Evolutionary conservation across 257 asterid species (phyloP).

Genomic region (Marsdenia floribunda): DNA sequence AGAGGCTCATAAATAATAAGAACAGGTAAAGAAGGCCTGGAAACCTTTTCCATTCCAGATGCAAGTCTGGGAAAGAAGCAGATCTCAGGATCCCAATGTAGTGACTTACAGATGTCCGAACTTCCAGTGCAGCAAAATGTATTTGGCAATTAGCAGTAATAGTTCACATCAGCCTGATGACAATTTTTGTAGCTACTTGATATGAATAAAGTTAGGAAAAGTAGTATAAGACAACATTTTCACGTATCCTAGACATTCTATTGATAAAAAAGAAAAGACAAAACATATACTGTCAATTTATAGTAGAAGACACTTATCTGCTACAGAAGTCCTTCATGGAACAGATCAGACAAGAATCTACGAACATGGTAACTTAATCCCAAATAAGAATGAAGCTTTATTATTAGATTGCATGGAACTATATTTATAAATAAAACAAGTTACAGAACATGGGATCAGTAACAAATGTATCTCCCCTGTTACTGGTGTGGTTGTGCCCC

Average conservation of each 20-base stretch:
- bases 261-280: neutral
- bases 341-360: neutral
- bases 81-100: neutral
- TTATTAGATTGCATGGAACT: neutral
- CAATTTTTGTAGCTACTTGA: neutral
- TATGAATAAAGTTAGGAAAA: neutral
- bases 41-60: neutral
- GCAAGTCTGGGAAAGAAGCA: neutral
- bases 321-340: neutral
- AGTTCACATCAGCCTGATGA: neutral
- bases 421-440: neutral
- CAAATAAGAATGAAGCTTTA: slow-evolving; percentile 2
- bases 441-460: neutral
- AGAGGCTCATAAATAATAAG: neutral
- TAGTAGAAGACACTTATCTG: neutral
- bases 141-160: neutral
- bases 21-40: neutral
- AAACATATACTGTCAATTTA: neutral
- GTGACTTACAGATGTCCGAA: neutral
- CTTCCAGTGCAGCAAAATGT: slow-evolving; percentile 1
- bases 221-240: neutral
- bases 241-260: neutral
- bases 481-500: slow-evolving; percentile 15
- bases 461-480: neutral
- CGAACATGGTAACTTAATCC: neutral